Evolutionary conservation across 75 land plant species (phyloP).

Genomic region (Cryptomeria japonica): DNA sequence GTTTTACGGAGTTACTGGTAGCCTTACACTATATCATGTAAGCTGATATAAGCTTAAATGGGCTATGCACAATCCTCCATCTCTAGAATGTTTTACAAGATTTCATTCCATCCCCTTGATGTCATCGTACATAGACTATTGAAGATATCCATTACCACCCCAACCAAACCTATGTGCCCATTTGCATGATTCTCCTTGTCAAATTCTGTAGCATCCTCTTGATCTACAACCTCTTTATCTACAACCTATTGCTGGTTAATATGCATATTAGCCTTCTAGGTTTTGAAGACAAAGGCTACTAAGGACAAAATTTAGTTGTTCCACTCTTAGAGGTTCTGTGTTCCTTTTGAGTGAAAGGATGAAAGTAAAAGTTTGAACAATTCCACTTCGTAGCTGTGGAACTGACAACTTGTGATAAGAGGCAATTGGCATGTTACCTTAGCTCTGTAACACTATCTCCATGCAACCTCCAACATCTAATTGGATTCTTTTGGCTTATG

Average conservation of each 20-base stretch:
- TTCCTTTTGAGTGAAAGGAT: neutral
- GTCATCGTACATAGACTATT: neutral
- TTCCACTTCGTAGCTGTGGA: neutral
- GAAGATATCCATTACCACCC: neutral
- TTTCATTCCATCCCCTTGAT: neutral
- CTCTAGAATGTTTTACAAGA: neutral
- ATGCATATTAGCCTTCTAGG: neutral
- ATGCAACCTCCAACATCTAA: neutral
- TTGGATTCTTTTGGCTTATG: neutral
- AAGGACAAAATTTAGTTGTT: neutral
- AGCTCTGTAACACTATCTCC: neutral
- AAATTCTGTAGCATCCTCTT: neutral
- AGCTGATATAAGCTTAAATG: neutral
- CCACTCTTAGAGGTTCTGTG: neutral
- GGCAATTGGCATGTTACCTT: neutral
- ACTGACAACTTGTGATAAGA: neutral
- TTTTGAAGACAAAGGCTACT: neutral
- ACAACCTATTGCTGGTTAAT: neutral
- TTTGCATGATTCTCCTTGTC: neutral
- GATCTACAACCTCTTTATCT: constrained; percentile 1
- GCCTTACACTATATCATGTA: neutral
- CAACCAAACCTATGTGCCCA: neutral
- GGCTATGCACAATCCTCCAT: neutral
- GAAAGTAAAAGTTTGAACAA: neutral
- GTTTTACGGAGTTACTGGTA: neutral